Conservation (phyloP, 164 flowering plant genomes). For the Aristolochia fimbriata region DNA sequence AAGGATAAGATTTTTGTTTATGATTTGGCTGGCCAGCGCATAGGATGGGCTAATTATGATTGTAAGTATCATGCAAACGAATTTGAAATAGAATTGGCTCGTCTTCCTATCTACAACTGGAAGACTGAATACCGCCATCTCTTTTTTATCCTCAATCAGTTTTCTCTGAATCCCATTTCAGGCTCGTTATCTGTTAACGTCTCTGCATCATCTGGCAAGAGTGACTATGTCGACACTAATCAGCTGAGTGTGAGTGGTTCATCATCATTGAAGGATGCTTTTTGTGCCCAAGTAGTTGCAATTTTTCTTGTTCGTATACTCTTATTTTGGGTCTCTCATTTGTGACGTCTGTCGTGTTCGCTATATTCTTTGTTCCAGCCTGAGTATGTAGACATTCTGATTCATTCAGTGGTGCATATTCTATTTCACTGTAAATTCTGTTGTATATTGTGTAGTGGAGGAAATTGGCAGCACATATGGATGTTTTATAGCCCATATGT, state of each 20-base stretch:
- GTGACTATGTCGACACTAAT: conserved; percentile 40
- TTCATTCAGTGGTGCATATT: conserved; percentile 12
- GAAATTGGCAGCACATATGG: too few species aligned
- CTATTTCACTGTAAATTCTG: neutral
- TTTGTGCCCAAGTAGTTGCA: neutral
- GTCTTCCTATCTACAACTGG: too few species aligned
- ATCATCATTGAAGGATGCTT: neutral
- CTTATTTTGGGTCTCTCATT: too few species aligned
- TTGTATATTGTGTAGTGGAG: too few species aligned
- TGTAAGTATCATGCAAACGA: conserved; percentile 36
- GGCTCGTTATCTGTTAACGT: conserved; percentile 65
- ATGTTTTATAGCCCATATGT: too few species aligned
- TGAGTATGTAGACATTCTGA: neutral
- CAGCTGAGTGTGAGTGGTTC: conserved; percentile 33
- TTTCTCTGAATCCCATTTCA: conserved; percentile 10
- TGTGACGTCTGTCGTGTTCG: too few species aligned
- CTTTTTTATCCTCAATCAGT: too few species aligned
- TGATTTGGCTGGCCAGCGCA: conserved; percentile 69
- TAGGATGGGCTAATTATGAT: conserved; percentile 85
- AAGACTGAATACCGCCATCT: neutral
- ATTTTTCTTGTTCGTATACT: too few species aligned
- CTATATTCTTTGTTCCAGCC: too few species aligned
- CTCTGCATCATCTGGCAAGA: conserved; percentile 29
- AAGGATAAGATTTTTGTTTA: conserved; percentile 89
- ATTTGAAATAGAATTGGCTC: neutral